A percentile compares a stretch with the other conserved stretches of the same genome.
Evolutionary conservation across 2,329 filamentous ascomycete species (phyloP).

Genomic region (Pseudocercospora macadamiae): DNA sequence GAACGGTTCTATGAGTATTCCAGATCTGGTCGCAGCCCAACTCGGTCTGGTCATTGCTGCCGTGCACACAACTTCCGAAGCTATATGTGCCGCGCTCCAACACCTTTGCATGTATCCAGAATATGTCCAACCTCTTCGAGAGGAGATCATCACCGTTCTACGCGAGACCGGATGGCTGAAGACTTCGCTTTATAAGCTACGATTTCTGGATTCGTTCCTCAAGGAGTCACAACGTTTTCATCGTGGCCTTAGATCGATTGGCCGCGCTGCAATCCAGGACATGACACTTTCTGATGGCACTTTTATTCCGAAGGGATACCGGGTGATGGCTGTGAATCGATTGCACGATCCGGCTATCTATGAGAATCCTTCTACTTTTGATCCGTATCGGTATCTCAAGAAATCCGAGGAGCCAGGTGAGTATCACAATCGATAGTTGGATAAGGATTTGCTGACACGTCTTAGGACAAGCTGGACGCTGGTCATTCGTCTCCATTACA

Average conservation of each 20-base stretch:
- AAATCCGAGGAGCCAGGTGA: too few species aligned
- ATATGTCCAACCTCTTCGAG: constrained; percentile 30
- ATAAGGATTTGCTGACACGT: too few species aligned
- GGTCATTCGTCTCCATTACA: constrained; percentile 16
- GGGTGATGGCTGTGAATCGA: constrained; percentile 12
- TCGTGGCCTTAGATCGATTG: background rate
- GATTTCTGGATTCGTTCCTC: constrained; percentile 38
- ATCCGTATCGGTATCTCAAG: constrained; percentile 26
- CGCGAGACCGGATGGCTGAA: constrained; percentile 35
- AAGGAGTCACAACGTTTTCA: constrained; percentile 23
- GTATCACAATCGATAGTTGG: too few species aligned
- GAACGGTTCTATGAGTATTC: constrained; percentile 13
- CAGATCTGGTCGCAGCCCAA: constrained; percentile 27
- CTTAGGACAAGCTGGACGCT: too few species aligned
- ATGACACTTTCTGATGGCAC: constrained; percentile 32
- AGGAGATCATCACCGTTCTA: constrained; percentile 32
- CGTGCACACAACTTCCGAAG: constrained; percentile 47
- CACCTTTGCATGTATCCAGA: constrained; percentile 31
- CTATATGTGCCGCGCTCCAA: constrained; percentile 25
- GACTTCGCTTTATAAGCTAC: constrained; percentile 33
- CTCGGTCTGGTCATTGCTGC: constrained; percentile 23
- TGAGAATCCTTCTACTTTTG: constrained; percentile 24
- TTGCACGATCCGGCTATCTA: constrained; percentile 21
- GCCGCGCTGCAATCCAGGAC: constrained; percentile 23
- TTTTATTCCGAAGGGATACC: constrained; percentile 27